Evolutionary conservation across 371 early-diverging fungal species (phyloP), one percentile per base, ranked within the genome.

Genomic region (Mortierella sp.): DNA sequence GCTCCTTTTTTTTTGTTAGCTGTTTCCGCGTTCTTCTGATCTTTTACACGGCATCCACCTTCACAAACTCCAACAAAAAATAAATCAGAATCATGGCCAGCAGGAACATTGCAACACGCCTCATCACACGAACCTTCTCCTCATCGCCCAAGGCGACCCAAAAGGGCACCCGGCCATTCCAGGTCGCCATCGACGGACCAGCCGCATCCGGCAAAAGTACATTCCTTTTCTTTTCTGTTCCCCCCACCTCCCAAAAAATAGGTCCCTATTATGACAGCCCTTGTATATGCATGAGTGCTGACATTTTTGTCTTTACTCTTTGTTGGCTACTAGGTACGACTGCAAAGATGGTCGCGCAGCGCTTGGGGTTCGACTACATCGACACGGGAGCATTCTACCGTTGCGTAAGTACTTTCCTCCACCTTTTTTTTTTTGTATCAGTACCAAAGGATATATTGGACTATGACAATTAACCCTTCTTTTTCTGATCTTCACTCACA

Each of bases 131-230:
- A 55, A 43, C 27, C 10, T 78, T 77, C 49, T 43, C 81, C 0
- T 70, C 81, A 14, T 16, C 29, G 21, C 18, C 51, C 5, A 18
- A 18, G 51, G 21, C 21, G 21, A 0, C 70, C 76, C 8, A 16
- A 51, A 12, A 35, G 70, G 48, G 54, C 72, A 68, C 60, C 27
- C 29, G 70, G 55, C 81, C 85, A 44, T 95, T 96, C 80, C 93
- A 94, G 81, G 90, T 98, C 70, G 97, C 98, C 44, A 97, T 98
- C 65, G 98, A 98, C 90, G 98, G 98, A 0, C 97, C 98, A 10
- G 97, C 97, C 18, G 98, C 97, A 16, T 94, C 95, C 18, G 98
- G 98, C 71, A 98, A 98, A 90, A 97, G 97, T 92, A 93, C 89
- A 85, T 73, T 74, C 74, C n/a, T 72, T 78, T 11, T 0, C 6